Base-by-base conservation (phyloP, 768 basidiomycete species). In the Agrocybe pediades region DNA sequence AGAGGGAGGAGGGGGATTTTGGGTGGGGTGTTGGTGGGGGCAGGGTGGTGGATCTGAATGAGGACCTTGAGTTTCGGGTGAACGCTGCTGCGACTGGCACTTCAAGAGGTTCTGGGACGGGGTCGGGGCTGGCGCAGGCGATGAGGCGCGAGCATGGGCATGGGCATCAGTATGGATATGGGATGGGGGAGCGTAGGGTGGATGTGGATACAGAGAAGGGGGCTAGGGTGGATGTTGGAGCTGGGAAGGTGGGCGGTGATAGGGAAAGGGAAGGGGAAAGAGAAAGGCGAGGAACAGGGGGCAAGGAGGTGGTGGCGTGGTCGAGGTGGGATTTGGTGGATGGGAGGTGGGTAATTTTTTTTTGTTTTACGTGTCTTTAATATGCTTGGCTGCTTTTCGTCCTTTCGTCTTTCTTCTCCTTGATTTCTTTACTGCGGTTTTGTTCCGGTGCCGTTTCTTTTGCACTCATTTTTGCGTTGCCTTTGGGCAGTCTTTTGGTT, bases 101-200 rank as follows among this genome's bases (percentile, higher is more conserved):
- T 9, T 30, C 36, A 3, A 29, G 19, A 33, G 27, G 25, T 9
- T 13, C 50, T 17, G 21, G 42, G 26, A 1, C 53, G 17, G 53
- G 53, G 27, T 64, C 62, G 6, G 64, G 66, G 6, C 44, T 62
- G 1, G 65, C 65, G 17, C 63, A 60, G 51, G 66, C 65, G 1
- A 62, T 65, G 40, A 49, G 58, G 13, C 51, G 57, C 2, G 60
- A 53, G 6, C 51, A 53, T 13, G 51, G 53, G 1, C 20, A 55
- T 21, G 60, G 52, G 19, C 47, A 50, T 26, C 39, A 46, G 13
- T 8, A 25, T 17, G 24, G 21, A 25, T n/a, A 25, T 11, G 23
- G 9, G 13, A 25, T 21, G 42, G 15, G 21, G 21, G 15, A 13
- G 25, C 6, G 4, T 19, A 3, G 4, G 20, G 3, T n/a, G 17